A percentile compares a stretch with the other conserved stretches of the same genome.
Conservation (phyloP, 805 yeast genomes). For the Suhomyces canberraensis region DNA sequence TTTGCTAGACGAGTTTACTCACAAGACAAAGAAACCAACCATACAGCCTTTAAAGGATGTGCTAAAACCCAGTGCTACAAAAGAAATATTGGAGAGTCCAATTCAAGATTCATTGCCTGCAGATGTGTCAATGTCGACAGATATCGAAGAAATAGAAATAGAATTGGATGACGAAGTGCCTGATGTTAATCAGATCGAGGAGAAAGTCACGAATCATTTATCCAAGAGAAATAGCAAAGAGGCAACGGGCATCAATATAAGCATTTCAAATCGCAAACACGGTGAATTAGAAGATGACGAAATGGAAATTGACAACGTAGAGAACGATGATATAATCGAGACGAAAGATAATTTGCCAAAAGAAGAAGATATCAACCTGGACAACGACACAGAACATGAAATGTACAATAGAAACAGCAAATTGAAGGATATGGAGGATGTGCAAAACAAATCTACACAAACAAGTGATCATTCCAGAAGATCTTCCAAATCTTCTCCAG, state of each 20-base stretch:
- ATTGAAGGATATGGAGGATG: no score
- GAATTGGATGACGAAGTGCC: background rate
- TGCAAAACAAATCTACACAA: background rate
- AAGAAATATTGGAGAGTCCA: slow-evolving; percentile 1
- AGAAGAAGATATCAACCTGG: no score
- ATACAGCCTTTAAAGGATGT: background rate
- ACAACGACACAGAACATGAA: no score
- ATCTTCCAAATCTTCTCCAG: background rate
- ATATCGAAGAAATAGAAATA: slow-evolving; percentile 1
- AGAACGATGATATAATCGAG: no score
- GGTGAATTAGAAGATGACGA: background rate
- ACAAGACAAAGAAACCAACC: no score
- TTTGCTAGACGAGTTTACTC: no score
- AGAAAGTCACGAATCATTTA: background rate
- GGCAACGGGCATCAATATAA: background rate
- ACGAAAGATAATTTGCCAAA: no score
- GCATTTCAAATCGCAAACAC: background rate
- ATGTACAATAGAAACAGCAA: no score
- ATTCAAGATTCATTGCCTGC: slow-evolving; percentile 14
- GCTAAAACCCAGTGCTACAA: background rate
- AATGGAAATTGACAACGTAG: no score
- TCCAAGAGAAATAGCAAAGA: no score
- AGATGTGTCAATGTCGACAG: slow-evolving; percentile 18
- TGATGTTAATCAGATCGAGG: no score
- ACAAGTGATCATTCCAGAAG: background rate